phyloP scores from a whole-genome alignment of 306 rosid species.

The Cucumis melo region DNA sequence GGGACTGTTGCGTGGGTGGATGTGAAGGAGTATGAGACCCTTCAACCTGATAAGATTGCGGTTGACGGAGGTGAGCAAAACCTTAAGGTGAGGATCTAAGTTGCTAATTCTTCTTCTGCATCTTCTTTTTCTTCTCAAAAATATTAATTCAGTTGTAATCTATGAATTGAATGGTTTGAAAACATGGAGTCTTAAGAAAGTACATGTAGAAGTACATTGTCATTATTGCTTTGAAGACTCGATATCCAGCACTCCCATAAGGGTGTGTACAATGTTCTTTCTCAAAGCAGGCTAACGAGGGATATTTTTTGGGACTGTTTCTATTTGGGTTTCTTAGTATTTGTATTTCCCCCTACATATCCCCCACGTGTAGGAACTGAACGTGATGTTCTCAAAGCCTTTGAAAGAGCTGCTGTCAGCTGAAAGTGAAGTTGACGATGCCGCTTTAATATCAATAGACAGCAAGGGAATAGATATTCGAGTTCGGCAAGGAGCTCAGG shows the following conservation, averaged over 20 bases:
- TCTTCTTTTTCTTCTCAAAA: background rate
- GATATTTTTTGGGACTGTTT: background rate
- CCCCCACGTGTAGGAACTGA: conserved; percentile 48
- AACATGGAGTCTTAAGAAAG: background rate
- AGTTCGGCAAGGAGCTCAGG: conserved; percentile 99
- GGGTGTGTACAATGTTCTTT: background rate
- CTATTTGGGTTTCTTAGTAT: background rate
- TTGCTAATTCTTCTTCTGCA: background rate
- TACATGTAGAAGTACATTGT: background rate
- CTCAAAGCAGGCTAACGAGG: too few species aligned
- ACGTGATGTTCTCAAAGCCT: conserved; percentile 92
- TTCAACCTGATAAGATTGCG: conserved; percentile 96
- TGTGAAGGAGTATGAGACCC: conserved; percentile 81
- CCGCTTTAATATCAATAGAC: conserved; percentile 94
- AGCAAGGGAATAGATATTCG: conserved; percentile 92
- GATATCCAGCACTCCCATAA: background rate
- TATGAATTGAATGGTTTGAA: background rate
- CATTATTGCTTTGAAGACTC: background rate
- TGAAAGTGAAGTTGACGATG: conserved; percentile 92
- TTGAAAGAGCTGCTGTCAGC: conserved; percentile 63
- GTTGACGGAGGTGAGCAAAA: conserved; percentile 91
- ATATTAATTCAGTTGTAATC: background rate
- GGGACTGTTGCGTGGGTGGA: conserved; percentile 99
- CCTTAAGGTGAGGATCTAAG: conserved; percentile 49
- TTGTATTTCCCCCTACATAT: background rate